Evolutionary conservation across 225 moss, liverwort and hornwort genomes (phyloP), one percentile per base, ranked within the genome.

Genomic region (Antitrichia curtipendula): DNA sequence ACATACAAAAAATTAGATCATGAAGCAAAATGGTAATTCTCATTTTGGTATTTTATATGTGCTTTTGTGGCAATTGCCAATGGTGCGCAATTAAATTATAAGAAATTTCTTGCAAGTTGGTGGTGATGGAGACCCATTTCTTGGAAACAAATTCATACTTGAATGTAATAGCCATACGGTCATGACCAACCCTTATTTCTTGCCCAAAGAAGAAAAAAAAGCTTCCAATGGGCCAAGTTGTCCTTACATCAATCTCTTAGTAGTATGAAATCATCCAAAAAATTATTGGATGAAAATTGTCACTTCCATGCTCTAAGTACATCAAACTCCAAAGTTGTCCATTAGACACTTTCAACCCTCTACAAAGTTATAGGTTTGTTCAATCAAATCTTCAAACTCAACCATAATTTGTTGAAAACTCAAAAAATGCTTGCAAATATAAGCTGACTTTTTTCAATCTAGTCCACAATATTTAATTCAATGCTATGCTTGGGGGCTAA

Each of bases 61-160:
- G 4, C n/a, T n/a, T n/a, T n/a, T n/a, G n/a, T n/a, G n/a, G 10
- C 0, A 0, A 0, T 27, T 70, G 25, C 5, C 5, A 24, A 27
- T 29, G 18, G 18, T 74, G 1, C 1, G 0, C 0, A 0, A 34
- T 50, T 21, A 32, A 50, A 41, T 52, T 0, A 12, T 8, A 52
- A 52, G 22, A 23, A 53, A 36, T 9, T 53, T 76, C 53, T 77
- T n/a, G 3, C 34, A 54, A 77, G 1, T 53, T 36, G 8, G 20
- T 0, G 6, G 2, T 36, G 0, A 52, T 36, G 2, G 24, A n/a
- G 3, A n/a, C 10, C 24, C 6, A 6, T 76, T 53, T 36, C 5
- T n/a, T n/a, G 0, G 2, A 54, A 36, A 76, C 9, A 76, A 54
- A 76, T n/a, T 34, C 14, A 53, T 75, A 5, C 3, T 53, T 75